Base-by-base conservation (phyloP, 177 flowering plant species). In the Tripterygium wilfordii region DNA sequence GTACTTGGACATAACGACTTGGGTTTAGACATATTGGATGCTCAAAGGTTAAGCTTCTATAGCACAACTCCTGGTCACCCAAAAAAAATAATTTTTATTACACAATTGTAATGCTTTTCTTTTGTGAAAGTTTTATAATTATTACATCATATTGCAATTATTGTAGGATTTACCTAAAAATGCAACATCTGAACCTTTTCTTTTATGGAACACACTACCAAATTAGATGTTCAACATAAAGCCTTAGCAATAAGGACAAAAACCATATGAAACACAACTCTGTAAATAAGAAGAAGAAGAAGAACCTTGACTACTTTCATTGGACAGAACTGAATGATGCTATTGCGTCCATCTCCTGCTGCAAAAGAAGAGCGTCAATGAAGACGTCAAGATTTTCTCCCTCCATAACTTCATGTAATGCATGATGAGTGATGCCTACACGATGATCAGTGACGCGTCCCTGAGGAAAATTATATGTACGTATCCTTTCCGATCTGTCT, bases 391-490 rank as follows among this genome's bases (percentile, higher is more conserved):
- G 63, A 58, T 67, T 68, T 53, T 82, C 97, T 39, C 97, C 99
- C 60, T 79, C 79, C 80, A 92, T 59, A 44, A 84, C 72, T 52
- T 78, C 88, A 39, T 64, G 57, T 57, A 92, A 58, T 4, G 89
- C 76, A 58, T 92, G 95, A 60, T 72, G 69, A 17, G 97, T 92
- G 55, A 92, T 76, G 38, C 95, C 84, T 30, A 86, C 79, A 35
- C 96, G 85, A 42, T 92, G 98, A 74, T 92, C 98, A 23, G 98
- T 92, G 36, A 92, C 98, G 28, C 96, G 91, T 16, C 99, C 97
- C 61, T 89, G 98, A 38, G 97, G 97, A 60, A 88, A 92, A 60
- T 92, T 92, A 65, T 86, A 89, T 1, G 99, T 92, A 8, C 96
- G 88, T 16, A 89, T 92, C 37, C 99, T 85, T 48, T 84, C 99